phyloP scores from a whole-genome alignment of 768 basidiomycete genomes.

The Boletus vermiculosoides region DNA sequence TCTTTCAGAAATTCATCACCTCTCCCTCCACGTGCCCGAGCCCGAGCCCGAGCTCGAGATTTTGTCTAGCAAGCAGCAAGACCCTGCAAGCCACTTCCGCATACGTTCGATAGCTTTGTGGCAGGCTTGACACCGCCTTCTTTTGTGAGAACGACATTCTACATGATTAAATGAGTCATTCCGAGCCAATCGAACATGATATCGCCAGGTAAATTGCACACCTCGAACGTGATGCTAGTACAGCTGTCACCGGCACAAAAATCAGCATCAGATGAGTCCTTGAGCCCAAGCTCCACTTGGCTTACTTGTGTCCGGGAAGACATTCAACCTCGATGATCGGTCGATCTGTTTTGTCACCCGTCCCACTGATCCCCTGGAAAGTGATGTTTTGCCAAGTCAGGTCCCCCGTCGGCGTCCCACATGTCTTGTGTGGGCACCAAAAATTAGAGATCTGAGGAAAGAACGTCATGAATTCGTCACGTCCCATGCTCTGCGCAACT shows the following conservation, averaged over 20 bases:
- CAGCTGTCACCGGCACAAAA: neutral
- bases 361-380: constrained; percentile 7
- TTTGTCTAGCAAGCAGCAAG: neutral
- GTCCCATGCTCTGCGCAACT: neutral
- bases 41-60: too few relatives aligned
- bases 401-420: neutral
- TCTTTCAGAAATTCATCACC: neutral
- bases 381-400: constrained; percentile 8
- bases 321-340: constrained; percentile 2
- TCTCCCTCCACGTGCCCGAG: too few relatives aligned
- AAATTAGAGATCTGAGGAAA: neutral
- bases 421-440: constrained; percentile 7
- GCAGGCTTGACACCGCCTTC: neutral
- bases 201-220: neutral
- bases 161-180: neutral
- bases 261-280: neutral
- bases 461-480: neutral
- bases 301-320: neutral
- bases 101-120: constrained; percentile 1
- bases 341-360: constrained; percentile 1
- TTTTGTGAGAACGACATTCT: constrained; percentile 12
- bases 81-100: neutral
- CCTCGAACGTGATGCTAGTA: constrained; percentile 9
- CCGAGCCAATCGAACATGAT: neutral
- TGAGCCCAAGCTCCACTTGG: neutral